Base-by-base conservation (phyloP, 2,329 filamentous ascomycete species). In the Colletotrichum salicis region DNA sequence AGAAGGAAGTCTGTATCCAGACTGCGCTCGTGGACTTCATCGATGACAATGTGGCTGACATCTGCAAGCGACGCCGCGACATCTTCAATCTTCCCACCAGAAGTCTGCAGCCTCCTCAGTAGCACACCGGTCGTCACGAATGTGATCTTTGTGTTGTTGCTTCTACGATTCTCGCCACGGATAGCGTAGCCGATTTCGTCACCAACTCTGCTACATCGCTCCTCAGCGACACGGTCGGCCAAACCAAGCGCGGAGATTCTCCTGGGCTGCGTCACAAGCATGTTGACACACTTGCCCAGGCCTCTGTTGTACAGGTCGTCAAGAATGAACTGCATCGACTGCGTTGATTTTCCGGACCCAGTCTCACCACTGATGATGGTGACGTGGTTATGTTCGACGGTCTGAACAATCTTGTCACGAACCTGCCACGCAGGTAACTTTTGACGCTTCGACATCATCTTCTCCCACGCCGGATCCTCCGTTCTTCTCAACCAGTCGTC, bases 301-400 rank as follows among this genome's bases (percentile, higher is more conserved):
- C 92, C 90, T 57, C 89, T 87, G 73, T 89, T 87, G 76, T 98
- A 97, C 74, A 98, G 85, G 76, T 98, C 94, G 77, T 99, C 96
- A 1, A 99, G 86, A 55, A 99, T 88, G 81, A 98, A 99, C 80
- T 99, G 96, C 41, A 98, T 94, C 2, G 94, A 96, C 80, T 99
- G 96, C 0, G 96, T 98, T 60, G 94, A 97, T 82, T 99, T 99
- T 78, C 96, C 96, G 22, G 94, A 97, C 64, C 96, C 96, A 4
- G 96, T 99, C 83, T 98, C 96, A 76, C 96, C 96, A 55, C 95
- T 97, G 76, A 99, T 96, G 77, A 99, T 98, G 1, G 94, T 97
- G 62, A 99, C 95, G 80, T 98, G 92, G 77, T 96, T 91, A 5
- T 87, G 84, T 54, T 88, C 88, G 60, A 99, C 93, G 0, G 93